Base-by-base conservation (phyloP, 2,329 filamentous ascomycete species). In the Aspergillus versicolor region DNA sequence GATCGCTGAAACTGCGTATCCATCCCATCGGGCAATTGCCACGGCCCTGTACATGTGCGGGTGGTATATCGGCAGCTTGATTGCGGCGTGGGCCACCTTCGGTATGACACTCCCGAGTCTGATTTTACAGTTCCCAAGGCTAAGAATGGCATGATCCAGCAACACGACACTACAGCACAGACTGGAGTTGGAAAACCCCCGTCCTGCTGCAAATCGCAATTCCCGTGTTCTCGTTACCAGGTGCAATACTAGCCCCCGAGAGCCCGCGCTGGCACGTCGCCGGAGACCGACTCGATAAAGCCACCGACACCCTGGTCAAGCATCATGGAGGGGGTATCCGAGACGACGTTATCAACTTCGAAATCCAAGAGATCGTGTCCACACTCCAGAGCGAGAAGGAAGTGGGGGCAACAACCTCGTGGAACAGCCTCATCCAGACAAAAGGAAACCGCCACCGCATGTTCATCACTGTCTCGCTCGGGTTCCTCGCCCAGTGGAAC, bases 151-250 rank as follows among this genome's bases (percentile, higher is more conserved):
- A 8, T 27, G 8, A 8, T 8, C 40, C 8, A 9, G 9, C 32
- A 40, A 40, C n/a, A 24, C 11, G 19, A 8, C 3, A 9, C n/a
- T 27, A 11, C 12, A 88, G 65, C 24, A 27, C 24, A 27, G 24
- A 27, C 24, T 89, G 86, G 86, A 84, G 84, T 3, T 90, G 87
- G 87, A 79, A 86, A 49, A 83, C 83, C 38, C 85, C 88, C 50
- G 84, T 83, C 8, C 76, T 88, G n/a, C 75, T 89, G 12, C 87
- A 89, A 73, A 79, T 82, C 32, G 68, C 84, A 0, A 85, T 86
- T 17, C n/a, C 45, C 21, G 1, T 48, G 12, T 4, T 24, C 19
- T 43, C 15, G 22, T 21, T 27, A 17, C 60, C 24, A 13, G 19
- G 19, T 3, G 5, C 17, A 1, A 19, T 21, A 4, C n/a, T 46